phyloP scores from a whole-genome alignment of 2,329 filamentous ascomycete species.

The Chaetomium sp. region DNA sequence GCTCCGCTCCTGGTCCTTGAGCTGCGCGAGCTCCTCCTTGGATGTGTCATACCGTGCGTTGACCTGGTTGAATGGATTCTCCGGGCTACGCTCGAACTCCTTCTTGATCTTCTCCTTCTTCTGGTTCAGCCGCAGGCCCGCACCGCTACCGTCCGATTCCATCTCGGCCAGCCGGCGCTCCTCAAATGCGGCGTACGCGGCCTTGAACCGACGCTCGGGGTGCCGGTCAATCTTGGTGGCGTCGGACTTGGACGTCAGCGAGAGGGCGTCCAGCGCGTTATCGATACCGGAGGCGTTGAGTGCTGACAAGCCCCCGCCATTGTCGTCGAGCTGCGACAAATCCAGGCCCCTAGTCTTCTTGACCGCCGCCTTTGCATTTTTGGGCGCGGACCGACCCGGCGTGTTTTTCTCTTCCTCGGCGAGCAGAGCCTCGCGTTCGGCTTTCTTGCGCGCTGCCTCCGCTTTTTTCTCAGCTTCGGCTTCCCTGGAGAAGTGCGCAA shows the following conservation, averaged over 20 bases:
- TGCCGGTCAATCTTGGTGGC: slow-evolving; percentile 78
- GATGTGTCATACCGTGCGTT: slow-evolving; percentile 68
- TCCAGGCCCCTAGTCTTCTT: slow-evolving; percentile 70
- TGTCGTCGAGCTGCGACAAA: slow-evolving; percentile 65
- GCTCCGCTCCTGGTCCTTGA: slow-evolving; percentile 59
- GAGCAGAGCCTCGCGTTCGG: slow-evolving; percentile 77
- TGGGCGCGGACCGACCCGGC: slow-evolving; percentile 52
- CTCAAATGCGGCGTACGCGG: slow-evolving; percentile 77
- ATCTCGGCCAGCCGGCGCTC: slow-evolving; percentile 78
- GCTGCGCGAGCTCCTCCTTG: slow-evolving; percentile 65
- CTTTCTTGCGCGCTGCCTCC: slow-evolving; percentile 80
- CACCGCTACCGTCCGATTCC: slow-evolving; percentile 65
- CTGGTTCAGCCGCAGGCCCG: slow-evolving; percentile 75
- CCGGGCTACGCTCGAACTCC: slow-evolving; percentile 90
- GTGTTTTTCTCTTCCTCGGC: slow-evolving; percentile 72
- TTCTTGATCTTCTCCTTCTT: slow-evolving; percentile 76
- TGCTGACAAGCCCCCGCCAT: slow-evolving; percentile 41
- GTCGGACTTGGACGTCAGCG: slow-evolving; percentile 49
- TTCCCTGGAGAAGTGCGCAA: slow-evolving; percentile 49
- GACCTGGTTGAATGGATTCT: slow-evolving; percentile 93
- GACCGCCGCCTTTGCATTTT: slow-evolving; percentile 60
- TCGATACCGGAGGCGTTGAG: slow-evolving; percentile 86
- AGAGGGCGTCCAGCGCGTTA: slow-evolving; percentile 83
- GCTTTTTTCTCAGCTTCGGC: slow-evolving; percentile 78
- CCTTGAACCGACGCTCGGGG: slow-evolving; percentile 80